A percentile compares a stretch with the other conserved stretches of the same genome.
These are phyloP conservation scores for Huntiella omanensis DNA, from an alignment of 2,329 filamentous ascomycete species.

Conservation along the genomic window DNA sequence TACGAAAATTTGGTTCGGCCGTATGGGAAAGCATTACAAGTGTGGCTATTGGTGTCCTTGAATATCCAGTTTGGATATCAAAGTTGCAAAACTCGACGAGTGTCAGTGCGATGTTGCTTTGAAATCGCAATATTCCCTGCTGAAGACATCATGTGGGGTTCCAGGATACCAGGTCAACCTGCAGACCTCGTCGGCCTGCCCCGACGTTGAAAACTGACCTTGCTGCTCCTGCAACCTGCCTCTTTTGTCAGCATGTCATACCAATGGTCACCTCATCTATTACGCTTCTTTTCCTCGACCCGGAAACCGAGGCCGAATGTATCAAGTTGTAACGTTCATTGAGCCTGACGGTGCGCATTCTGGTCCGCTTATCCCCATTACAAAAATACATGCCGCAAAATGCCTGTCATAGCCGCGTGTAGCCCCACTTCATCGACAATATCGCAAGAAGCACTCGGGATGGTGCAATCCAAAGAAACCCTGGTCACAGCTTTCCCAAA, in stretches of 20 bases:
- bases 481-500: conserved; percentile 24
- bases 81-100: not conserved
- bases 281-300: too few species aligned
- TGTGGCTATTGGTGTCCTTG: too few species aligned
- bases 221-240: not conserved
- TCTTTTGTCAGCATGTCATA: too few species aligned
- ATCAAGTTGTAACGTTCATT: not conserved
- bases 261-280: too few species aligned
- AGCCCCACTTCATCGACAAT: conserved; percentile 1
- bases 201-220: not conserved
- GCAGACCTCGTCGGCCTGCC: not conserved
- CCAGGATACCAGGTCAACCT: too few species aligned
- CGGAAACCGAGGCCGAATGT: too few species aligned
- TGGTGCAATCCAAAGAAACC: conserved; percentile 37
- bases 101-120: conserved; percentile 2
- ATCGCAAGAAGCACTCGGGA: conserved; percentile 25
- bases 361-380: too few species aligned
- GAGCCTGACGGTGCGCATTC: too few species aligned
- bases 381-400: too few species aligned
- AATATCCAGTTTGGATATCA: too few species aligned
- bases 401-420: not conserved
- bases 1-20: too few species aligned
- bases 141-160: conserved; percentile 7
- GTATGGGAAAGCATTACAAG: too few species aligned
- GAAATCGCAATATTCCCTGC: conserved; percentile 7